Conservation (phyloP, 1,139 yeast species). For the Pichia sp. region DNA sequence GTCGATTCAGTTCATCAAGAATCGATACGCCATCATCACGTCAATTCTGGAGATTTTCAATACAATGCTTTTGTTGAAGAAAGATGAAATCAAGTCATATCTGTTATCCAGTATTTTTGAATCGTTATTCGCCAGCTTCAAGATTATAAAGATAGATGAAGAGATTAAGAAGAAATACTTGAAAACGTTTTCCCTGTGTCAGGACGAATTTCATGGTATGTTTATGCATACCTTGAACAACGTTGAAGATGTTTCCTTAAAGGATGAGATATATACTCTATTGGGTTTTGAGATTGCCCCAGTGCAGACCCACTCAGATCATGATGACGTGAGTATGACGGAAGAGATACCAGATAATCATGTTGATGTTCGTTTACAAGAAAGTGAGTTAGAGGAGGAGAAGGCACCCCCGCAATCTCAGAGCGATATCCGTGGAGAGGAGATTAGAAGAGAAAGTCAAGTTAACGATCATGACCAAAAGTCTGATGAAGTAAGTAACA, state of each 20-base stretch:
- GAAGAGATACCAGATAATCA: too few species aligned
- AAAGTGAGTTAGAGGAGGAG: too few species aligned
- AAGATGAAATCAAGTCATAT: slow-evolving; percentile 13
- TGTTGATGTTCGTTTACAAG: too few species aligned
- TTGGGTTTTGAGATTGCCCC: too few species aligned
- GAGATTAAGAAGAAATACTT: slow-evolving; percentile 1
- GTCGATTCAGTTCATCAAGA: slow-evolving; percentile 24
- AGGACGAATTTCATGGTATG: slow-evolving; percentile 7
- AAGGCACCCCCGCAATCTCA: too few species aligned
- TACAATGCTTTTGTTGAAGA: slow-evolving; percentile 9
- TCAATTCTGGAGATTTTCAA: slow-evolving; percentile 16
- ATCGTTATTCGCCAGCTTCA: slow-evolving; percentile 16
- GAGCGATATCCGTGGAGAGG: too few species aligned
- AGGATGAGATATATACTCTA: slow-evolving; percentile 4
- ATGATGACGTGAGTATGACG: too few species aligned
- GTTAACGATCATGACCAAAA: too few species aligned
- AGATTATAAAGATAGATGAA: slow-evolving; percentile 1
- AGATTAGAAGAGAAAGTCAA: too few species aligned
- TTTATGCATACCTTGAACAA: slow-evolving; percentile 16
- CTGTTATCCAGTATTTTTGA: slow-evolving; percentile 19
- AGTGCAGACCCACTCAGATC: too few species aligned
- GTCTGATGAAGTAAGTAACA: too few species aligned
- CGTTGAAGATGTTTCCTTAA: slow-evolving; percentile 7
- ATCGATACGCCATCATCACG: slow-evolving; percentile 17
- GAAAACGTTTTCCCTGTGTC: slow-evolving; percentile 7